A percentile compares a stretch with the other conserved stretches of the same genome.
phyloP scores from a whole-genome alignment of 2,329 filamentous ascomycete species.

The Capronia coronata region DNA sequence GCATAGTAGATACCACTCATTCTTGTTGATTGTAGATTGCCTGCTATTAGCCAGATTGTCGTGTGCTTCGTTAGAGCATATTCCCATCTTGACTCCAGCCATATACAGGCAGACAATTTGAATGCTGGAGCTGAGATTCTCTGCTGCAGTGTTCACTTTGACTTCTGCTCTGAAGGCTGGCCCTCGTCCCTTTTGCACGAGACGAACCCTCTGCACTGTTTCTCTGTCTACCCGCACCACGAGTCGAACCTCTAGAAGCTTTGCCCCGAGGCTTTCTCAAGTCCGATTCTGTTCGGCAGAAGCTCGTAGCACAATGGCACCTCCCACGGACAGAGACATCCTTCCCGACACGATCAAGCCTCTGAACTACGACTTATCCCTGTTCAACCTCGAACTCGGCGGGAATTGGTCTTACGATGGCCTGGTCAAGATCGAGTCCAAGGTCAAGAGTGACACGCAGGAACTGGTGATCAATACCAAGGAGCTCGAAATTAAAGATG shows the following conservation, averaged over 20 bases:
- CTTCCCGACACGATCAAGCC: slow-evolving; percentile 61
- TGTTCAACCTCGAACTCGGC: slow-evolving; percentile 68
- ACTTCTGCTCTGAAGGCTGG: slow-evolving; percentile 22
- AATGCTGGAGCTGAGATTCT: slow-evolving; percentile 16
- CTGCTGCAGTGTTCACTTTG: slow-evolving; percentile 16
- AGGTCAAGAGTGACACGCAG: slow-evolving; percentile 64
- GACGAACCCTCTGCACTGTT: slow-evolving; percentile 12
- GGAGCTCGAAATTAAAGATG: slow-evolving; percentile 68
- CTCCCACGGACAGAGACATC: slow-evolving; percentile 40
- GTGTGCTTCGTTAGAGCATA: no score
- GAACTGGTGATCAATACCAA: slow-evolving; percentile 79
- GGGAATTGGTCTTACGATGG: slow-evolving; percentile 78
- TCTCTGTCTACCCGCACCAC: slow-evolving; percentile 1
- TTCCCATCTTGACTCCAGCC: no score
- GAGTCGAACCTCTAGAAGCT: not conserved
- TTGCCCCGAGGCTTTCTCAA: slow-evolving; percentile 5
- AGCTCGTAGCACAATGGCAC: slow-evolving; percentile 37
- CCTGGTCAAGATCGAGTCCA: slow-evolving; percentile 69
- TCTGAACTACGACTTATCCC: slow-evolving; percentile 73
- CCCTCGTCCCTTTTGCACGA: slow-evolving; percentile 15
- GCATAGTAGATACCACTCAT: no score
- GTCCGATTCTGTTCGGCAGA: slow-evolving; percentile 38
- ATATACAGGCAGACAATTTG: slow-evolving; percentile 12
- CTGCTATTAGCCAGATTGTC: not conserved
- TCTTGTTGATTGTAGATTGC: not conserved